phyloP scores from a whole-genome alignment of 192 early-diverging fungal species.

The Kappamyces sp. region DNA sequence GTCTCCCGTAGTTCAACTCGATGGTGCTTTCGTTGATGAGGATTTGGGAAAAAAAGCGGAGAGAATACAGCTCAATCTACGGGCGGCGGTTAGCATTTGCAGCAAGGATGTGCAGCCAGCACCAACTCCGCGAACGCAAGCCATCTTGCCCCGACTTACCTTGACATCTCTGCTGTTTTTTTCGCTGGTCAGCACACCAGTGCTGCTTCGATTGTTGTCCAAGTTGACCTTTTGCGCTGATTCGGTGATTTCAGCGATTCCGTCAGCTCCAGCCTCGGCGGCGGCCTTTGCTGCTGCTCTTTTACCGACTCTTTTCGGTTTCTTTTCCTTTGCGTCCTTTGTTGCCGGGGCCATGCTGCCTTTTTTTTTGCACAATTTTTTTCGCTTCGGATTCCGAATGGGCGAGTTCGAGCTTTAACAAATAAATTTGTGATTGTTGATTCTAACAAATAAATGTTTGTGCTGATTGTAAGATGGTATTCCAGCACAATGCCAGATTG shows the following conservation, averaged over 20 bases:
- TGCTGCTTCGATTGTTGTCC: conserved; percentile 73
- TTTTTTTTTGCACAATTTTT: no score
- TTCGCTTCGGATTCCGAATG: no score
- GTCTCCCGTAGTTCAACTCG: conserved; percentile 97
- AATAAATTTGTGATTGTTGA: no score
- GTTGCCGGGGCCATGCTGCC: background rate
- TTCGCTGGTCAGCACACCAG: conserved; percentile 88
- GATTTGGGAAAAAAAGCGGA: conserved; percentile 89
- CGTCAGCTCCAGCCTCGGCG: conserved; percentile 25
- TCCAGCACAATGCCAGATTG: no score
- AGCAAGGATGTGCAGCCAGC: background rate
- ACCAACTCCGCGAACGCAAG: background rate
- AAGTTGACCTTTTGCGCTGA: conserved; percentile 37
- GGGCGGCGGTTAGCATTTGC: conserved; percentile 6
- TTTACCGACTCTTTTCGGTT: conserved; percentile 16
- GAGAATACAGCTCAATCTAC: conserved; percentile 82
- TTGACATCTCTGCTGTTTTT: conserved; percentile 90
- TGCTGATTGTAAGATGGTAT: no score
- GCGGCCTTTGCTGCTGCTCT: conserved; percentile 3
- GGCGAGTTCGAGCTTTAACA: no score
- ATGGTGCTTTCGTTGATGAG: conserved; percentile 90
- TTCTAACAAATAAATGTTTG: no score
- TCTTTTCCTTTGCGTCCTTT: conserved; percentile 19
- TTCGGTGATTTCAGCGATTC: conserved; percentile 7
- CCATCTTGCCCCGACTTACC: conserved; percentile 21